Base-by-base conservation (phyloP, 2,329 filamentous ascomycete species). In the Apiospora arundinis region DNA sequence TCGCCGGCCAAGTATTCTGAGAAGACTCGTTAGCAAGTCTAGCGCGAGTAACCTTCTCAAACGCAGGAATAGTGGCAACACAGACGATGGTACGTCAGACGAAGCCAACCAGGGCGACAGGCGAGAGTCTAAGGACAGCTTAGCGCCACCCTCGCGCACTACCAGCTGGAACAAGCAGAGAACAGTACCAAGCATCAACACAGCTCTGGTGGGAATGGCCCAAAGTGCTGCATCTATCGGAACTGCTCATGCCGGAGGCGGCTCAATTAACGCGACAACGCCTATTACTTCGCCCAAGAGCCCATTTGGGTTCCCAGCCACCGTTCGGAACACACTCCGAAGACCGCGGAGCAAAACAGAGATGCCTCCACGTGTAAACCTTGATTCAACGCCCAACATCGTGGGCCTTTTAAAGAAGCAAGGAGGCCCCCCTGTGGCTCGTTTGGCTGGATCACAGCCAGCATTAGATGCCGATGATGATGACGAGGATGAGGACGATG, bases 401-500 rank as follows among this genome's bases (percentile, higher is more conserved):
- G 81, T 85, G 5, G 84, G 81, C 14, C 84, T 90, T 81, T 83
- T 87, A 82, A 89, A 85, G 78, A 85, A 81, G 75, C 81, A 81
- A 14, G 88, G 88, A 40, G 88, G 88, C 0, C 87, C 86, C 1
- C 88, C 88, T 0, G 86, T 89, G 45, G 83, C 87, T 16, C 81
- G 81, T 11, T 74, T 89, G 37, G 83, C 81, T 46, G 86, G 74
- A 81, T 81, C 71, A 71, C 80, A 71, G 76, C 80, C 48, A 25
- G 84, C 86, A 14, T 81, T 85, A 28, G 86, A 86, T 2, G 84
- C 85, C 0, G 88, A 88, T 3, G 82, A 85, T 1, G 89, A 91
- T 3, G 89, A 92, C 0, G 89, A 92, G 2, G 89, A 91, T 1
- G 90, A 91, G 1, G 86, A 88, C 16, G 87, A 87, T 3, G 74